Conservation (phyloP, 495 filamentous ascomycete species). For the Acidomyces sp. region DNA sequence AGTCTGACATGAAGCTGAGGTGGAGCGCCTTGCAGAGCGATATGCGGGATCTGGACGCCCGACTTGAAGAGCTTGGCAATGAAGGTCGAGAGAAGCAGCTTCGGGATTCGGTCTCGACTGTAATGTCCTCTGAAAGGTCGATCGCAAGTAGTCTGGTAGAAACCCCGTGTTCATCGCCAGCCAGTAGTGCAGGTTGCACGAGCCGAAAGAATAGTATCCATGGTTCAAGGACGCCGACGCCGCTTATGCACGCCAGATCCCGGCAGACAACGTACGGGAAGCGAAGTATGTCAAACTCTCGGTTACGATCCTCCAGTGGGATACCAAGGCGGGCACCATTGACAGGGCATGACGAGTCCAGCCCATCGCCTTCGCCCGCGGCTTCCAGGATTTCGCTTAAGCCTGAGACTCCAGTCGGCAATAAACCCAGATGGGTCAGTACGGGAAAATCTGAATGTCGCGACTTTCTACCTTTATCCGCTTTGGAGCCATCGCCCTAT, state of each 20-base stretch:
- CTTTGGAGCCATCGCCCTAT: conserved; percentile 16
- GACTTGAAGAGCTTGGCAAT: conserved; percentile 60
- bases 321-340: conserved; percentile 10
- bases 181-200: conserved; percentile 59
- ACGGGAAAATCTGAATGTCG: conserved; percentile 2
- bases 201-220: conserved; percentile 26
- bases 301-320: neutral
- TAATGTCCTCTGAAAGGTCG: conserved; percentile 76
- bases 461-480: conserved; percentile 16
- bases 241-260: conserved; percentile 4
- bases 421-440: conserved; percentile 9
- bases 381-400: neutral
- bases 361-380: conserved; percentile 3
- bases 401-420: neutral
- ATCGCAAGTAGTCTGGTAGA: conserved; percentile 56
- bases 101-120: conserved; percentile 85
- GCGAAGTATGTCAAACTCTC: neutral
- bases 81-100: conserved; percentile 52
- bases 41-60: conserved; percentile 60
- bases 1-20: conserved; percentile 66
- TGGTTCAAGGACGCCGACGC: conserved; percentile 15
- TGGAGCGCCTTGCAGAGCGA: conserved; percentile 63
- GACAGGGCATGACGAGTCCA: neutral
- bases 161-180: conserved; percentile 79
- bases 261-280: neutral